phyloP scores from a whole-genome alignment of 2,329 filamentous ascomycete species.

The Thielaviopsis populi region DNA sequence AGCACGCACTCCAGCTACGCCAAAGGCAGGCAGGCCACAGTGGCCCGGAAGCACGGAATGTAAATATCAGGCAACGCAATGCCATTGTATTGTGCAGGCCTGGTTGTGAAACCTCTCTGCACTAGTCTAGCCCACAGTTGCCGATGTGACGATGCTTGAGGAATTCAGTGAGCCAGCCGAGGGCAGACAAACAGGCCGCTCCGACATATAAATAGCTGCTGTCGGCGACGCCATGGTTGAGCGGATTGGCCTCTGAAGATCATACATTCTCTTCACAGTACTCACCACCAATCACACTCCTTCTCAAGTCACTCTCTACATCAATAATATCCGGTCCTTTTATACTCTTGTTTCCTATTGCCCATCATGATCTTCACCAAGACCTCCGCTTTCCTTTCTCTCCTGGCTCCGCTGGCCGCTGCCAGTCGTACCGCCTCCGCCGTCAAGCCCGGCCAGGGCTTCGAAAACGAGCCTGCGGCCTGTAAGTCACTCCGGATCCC shows the following conservation, averaged over 20 bases:
- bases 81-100: background rate
- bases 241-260: background rate
- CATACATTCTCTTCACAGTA: background rate
- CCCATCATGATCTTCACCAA: slow-evolving; percentile 10
- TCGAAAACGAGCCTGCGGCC: background rate
- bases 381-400: background rate
- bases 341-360: background rate
- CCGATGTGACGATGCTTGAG: background rate
- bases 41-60: background rate
- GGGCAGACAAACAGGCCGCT: background rate
- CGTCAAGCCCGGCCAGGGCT: background rate
- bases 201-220: background rate
- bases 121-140: too few species aligned
- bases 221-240: background rate
- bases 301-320: background rate
- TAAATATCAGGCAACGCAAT: background rate
- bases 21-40: too few species aligned
- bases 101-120: background rate
- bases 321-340: background rate
- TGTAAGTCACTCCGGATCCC: background rate
- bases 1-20: background rate
- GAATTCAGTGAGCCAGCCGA: background rate
- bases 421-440: slow-evolving; percentile 5
- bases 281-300: background rate
- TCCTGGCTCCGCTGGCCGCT: background rate